Evolutionary conservation across 1,284 basidiomycete species (phyloP).

Genomic region (Rhodotorula sp.): DNA sequence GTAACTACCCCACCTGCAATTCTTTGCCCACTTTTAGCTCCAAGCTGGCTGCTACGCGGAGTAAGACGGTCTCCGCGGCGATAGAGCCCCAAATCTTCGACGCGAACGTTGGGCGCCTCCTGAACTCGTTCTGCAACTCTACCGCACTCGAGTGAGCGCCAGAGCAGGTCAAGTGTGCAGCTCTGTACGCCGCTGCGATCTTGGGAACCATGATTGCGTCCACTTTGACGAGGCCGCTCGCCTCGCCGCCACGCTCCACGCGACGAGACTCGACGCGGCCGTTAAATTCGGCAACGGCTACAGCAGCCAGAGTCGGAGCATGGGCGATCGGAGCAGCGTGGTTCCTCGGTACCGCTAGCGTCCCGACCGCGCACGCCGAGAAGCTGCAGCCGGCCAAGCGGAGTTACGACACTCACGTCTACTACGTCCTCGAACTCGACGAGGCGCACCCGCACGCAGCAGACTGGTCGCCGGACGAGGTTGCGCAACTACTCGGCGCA

Average conservation of each 20-base stretch:
- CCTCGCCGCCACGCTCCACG: not conserved
- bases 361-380: not conserved
- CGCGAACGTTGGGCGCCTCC: too few species aligned
- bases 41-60: too few species aligned
- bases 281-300: not conserved
- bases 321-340: not conserved
- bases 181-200: not conserved
- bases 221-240: not conserved
- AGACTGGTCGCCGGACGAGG: constrained; percentile 24
- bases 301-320: not conserved
- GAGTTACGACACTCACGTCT: constrained; percentile 75
- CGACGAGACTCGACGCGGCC: not conserved
- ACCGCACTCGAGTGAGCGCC: too few species aligned
- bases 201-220: not conserved
- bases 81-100: too few species aligned
- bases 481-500: constrained; percentile 66
- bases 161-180: too few species aligned
- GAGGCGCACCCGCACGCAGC: constrained; percentile 52
- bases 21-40: too few species aligned
- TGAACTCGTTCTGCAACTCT: too few species aligned
- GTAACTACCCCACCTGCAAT: too few species aligned
- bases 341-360: not conserved
- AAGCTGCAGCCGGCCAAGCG: constrained; percentile 31
- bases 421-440: constrained; percentile 81
- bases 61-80: too few species aligned